phyloP scores from a whole-genome alignment of 805 yeast genomes.

The Ogataea saltuana region DNA sequence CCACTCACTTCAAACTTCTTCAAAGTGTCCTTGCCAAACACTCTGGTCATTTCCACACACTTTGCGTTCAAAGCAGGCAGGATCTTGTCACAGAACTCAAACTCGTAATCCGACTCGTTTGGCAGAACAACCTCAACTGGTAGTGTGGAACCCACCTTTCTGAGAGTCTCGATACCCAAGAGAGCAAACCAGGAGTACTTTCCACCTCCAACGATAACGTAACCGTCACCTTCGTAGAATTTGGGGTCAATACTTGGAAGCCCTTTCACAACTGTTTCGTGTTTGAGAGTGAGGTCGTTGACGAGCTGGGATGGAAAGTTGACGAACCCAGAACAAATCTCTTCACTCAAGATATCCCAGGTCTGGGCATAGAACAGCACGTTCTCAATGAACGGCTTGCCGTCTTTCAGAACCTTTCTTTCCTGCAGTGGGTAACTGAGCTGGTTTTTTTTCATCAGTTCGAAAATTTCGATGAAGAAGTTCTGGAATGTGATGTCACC shows the following conservation, averaged over 20 bases:
- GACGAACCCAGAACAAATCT: slow-evolving; percentile 28
- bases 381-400: slow-evolving; percentile 37
- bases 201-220: slow-evolving; percentile 82
- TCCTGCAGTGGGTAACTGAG: slow-evolving; percentile 35
- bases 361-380: slow-evolving; percentile 32
- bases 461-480: slow-evolving; percentile 34
- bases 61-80: slow-evolving; percentile 63
- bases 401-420: slow-evolving; percentile 32
- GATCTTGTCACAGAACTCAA: slow-evolving; percentile 63
- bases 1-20: slow-evolving; percentile 52
- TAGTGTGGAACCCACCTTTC: slow-evolving; percentile 64
- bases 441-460: slow-evolving; percentile 32
- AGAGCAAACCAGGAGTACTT: slow-evolving; percentile 71
- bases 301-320: slow-evolving; percentile 35
- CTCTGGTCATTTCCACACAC: slow-evolving; percentile 65
- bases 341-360: slow-evolving; percentile 30
- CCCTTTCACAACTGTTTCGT: slow-evolving; percentile 32
- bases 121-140: slow-evolving; percentile 88
- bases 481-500: slow-evolving; percentile 37
- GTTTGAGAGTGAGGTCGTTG: slow-evolving; percentile 36
- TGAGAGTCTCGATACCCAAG: slow-evolving; percentile 60
- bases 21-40: slow-evolving; percentile 56
- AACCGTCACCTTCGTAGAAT: slow-evolving; percentile 43
- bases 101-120: slow-evolving; percentile 65
- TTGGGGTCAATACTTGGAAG: slow-evolving; percentile 32